phyloP scores from a whole-genome alignment of 257 asterid species.

The Penstemon eatonii region DNA sequence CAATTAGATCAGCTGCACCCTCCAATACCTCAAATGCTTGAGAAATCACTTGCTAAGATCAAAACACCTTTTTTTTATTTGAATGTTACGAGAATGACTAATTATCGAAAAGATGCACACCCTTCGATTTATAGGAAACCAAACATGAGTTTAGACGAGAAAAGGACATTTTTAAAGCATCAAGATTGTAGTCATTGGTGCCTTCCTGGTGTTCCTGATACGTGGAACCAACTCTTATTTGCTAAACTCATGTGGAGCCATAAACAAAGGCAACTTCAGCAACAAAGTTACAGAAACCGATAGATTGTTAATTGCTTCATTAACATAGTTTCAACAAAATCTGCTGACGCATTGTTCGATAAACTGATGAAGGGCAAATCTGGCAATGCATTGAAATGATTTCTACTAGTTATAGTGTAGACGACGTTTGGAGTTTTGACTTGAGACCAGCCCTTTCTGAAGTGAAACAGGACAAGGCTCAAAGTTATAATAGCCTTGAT shows the following conservation, averaged over 20 bases:
- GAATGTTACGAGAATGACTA: constrained; percentile 65
- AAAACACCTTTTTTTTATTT: constrained; percentile 47
- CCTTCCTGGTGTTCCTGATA: constrained; percentile 81
- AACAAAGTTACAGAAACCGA: neutral
- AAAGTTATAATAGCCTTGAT: no score
- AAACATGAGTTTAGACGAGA: constrained; percentile 46
- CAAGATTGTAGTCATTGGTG: constrained; percentile 94
- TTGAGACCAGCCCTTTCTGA: no score
- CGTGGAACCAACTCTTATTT: constrained; percentile 69
- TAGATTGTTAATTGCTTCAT: no score
- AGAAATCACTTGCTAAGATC: constrained; percentile 44
- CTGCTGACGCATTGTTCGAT: no score
- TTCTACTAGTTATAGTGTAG: no score
- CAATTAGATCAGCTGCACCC: constrained; percentile 37
- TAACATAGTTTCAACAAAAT: no score
- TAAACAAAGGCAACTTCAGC: constrained; percentile 36
- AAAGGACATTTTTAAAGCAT: constrained; percentile 28
- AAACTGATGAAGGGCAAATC: no score
- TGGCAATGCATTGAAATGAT: no score
- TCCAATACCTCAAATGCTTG: constrained; percentile 53
- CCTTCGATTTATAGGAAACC: constrained; percentile 64
- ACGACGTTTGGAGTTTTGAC: no score
- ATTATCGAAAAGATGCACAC: constrained; percentile 64
- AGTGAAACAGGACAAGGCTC: no score
- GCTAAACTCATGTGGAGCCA: constrained; percentile 52